Conservation (phyloP, 805 yeast genomes). For the Metschnikowia gruessii region DNA sequence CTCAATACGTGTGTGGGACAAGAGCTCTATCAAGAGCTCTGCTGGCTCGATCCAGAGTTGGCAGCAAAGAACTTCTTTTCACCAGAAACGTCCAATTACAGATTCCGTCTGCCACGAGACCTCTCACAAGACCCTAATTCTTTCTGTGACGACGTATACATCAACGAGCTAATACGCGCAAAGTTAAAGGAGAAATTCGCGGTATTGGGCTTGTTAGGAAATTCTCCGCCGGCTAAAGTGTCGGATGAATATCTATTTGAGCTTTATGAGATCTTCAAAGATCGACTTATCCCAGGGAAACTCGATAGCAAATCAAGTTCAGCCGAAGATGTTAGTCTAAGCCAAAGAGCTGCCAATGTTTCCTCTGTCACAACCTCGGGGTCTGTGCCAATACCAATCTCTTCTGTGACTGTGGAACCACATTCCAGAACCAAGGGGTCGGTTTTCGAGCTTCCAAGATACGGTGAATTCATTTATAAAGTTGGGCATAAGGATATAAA, state of each 20-base stretch:
- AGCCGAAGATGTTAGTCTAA: not conserved
- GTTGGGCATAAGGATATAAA: constrained; percentile 3
- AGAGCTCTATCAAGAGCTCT: constrained; percentile 27
- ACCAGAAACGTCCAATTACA: constrained; percentile 25
- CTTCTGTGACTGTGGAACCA: constrained; percentile 7
- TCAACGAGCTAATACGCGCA: constrained; percentile 32
- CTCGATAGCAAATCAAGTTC: not conserved
- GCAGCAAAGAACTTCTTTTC: constrained; percentile 28
- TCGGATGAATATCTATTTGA: constrained; percentile 32
- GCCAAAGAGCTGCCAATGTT: not conserved
- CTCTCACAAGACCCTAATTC: constrained; percentile 11
- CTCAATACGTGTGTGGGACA: constrained; percentile 38
- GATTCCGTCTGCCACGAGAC: constrained; percentile 20
- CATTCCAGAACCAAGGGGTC: constrained; percentile 6
- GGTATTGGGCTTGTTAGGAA: constrained; percentile 36
- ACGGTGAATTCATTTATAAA: constrained; percentile 16
- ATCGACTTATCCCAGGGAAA: constrained; percentile 19
- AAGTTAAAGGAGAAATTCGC: constrained; percentile 36
- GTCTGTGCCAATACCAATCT: not conserved
- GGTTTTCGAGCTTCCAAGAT: constrained; percentile 11
- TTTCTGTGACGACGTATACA: constrained; percentile 31
- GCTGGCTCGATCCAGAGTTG: constrained; percentile 24
- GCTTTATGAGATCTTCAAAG: constrained; percentile 31
- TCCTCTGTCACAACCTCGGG: not conserved
- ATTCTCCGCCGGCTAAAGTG: constrained; percentile 27